Conservation (phyloP, 1,284 basidiomycete genomes). For the Lentinus polychrous region DNA sequence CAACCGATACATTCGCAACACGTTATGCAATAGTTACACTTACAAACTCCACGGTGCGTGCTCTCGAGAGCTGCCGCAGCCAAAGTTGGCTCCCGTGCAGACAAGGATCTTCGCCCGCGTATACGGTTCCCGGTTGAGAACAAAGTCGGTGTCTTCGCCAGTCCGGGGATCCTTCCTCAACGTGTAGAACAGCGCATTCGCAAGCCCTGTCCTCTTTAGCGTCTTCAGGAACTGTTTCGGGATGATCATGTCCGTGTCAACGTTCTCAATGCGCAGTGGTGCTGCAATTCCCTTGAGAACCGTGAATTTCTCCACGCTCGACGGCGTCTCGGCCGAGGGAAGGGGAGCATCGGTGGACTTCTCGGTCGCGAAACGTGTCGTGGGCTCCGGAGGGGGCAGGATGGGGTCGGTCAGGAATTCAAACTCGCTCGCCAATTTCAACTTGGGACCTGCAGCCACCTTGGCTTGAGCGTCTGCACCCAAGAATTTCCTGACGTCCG, state of each 20-base stretch:
- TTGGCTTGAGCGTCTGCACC: slow-evolving; percentile 41
- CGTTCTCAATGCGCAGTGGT: slow-evolving; percentile 87
- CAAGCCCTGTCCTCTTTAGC: slow-evolving; percentile 87
- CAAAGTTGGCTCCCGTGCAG: slow-evolving; percentile 89
- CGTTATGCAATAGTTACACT: slow-evolving; percentile 26
- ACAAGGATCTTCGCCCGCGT: slow-evolving; percentile 80
- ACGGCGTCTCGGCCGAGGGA: slow-evolving; percentile 46
- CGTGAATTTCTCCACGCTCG: slow-evolving; percentile 72
- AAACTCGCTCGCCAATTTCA: slow-evolving; percentile 64
- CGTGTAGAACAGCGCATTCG: slow-evolving; percentile 84
- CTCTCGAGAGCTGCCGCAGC: slow-evolving; percentile 90
- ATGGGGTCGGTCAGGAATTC: slow-evolving; percentile 77
- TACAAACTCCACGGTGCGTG: slow-evolving; percentile 95
- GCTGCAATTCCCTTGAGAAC: slow-evolving; percentile 82
- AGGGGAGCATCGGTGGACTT: slow-evolving; percentile 29
- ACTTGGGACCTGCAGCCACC: slow-evolving; percentile 38
- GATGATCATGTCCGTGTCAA: slow-evolving; percentile 97
- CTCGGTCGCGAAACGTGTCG: slow-evolving; percentile 27
- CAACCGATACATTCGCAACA: too few relatives aligned
- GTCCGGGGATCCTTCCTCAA: slow-evolving; percentile 79
- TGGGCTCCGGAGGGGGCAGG: slow-evolving; percentile 58
- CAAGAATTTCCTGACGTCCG: slow-evolving; percentile 83
- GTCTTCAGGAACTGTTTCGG: slow-evolving; percentile 97
- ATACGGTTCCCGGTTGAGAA: slow-evolving; percentile 85
- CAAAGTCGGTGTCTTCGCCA: slow-evolving; percentile 78